Evolutionary conservation across 2,329 filamentous ascomycete genomes (phyloP), one percentile per base, ranked within the genome.

Genomic region (Fusarium graminum): DNA sequence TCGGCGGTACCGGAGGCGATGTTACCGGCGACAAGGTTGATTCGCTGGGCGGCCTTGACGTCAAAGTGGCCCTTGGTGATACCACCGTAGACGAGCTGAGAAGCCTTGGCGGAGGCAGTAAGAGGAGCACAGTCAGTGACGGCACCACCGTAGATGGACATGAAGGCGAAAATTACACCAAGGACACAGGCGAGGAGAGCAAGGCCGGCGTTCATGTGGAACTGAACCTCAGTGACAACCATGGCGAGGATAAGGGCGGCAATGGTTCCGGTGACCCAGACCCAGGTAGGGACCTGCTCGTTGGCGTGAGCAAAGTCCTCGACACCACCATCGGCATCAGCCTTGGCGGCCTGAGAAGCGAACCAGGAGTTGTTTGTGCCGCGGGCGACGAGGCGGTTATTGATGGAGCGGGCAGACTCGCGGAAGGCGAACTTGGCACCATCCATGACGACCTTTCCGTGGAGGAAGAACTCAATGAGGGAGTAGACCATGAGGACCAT

Each of bases 71-170:
- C 80, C 64, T 83, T 82, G 34, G 88, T 90, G 29, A 88, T 87
- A 49, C 85, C 88, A 66, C 88, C 88, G 44, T 89, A 87, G 53
- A 91, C 82, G 56, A 91, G 85, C 79, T 91, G 89, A 3, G 87
- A 89, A 6, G 88, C 88, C 77, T 91, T 91, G 67, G 88, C 84
- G 1, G 87, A 87, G 5, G 89, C 87, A 4, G 88, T 90, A 4
- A 91, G 79, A 1, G 89, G 89, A 0, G 88, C 88, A 68, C 61
- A 85, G 68, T 80, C 78, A 1, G 86, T 88, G 68, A 88, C 85
- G 14, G 86, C 86, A 45, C 85, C 79, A 10, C 78, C 78, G 36
- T 79, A 78, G 58, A 80, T 79, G 51, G 71, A 83, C 38, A 88
- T 78, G 76, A 88, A 86, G 45, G 85, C 83, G 74, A 88, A 88